Evolutionary conservation across 352 stramenopile species (phyloP), one percentile per base, ranked within the genome.

Genomic region (Phytophthora syringae): DNA sequence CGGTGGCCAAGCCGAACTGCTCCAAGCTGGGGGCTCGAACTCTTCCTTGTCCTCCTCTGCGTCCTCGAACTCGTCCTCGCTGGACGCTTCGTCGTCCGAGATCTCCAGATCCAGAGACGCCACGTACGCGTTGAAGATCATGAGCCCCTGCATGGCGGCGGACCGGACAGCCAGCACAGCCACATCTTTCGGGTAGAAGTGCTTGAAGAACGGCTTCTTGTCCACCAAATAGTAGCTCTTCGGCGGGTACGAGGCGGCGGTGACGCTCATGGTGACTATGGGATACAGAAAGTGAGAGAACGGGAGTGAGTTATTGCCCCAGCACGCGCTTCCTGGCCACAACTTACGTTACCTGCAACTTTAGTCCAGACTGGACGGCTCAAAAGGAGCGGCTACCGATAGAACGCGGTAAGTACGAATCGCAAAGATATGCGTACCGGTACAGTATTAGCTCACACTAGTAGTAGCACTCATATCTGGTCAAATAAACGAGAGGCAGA

Each of bases 131-230:
- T 95, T 95, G 45, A 92, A 80, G 27, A 95, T 60, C 70, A 92
- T 80, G 6, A 92, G 65, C 0, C 86, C 84, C 58, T 93, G 86
- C 49, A 89, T 86, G 53, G 79, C 72, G 6, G 77, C 72, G 7
- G 80, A 87, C 20, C 86, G 79, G 52, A 86, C 65, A 13, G 82
- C 82, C 45, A 85, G 78, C 53, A 95, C 82, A 24, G 85, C 76
- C 25, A 93, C 67, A 67, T 89, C 77, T 36, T 76, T 76, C 24
- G 80, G 72, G 67, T 92, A 84, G 53, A 95, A 92, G 62, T 95
- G 86, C 64, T 92, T 88, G 54, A 89, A 89, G 60, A 84, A 95
- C 44, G 86, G 82, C 70, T 95, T 95, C 72, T 95, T 91, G 74
- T 95, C 86, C 70, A 62, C 84, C 66, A 95, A 18, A 20, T 22